Evolutionary conservation across 768 basidiomycete species (phyloP), one percentile per base, ranked within the genome.

Genomic region (Kwoniella heveanensis): DNA sequence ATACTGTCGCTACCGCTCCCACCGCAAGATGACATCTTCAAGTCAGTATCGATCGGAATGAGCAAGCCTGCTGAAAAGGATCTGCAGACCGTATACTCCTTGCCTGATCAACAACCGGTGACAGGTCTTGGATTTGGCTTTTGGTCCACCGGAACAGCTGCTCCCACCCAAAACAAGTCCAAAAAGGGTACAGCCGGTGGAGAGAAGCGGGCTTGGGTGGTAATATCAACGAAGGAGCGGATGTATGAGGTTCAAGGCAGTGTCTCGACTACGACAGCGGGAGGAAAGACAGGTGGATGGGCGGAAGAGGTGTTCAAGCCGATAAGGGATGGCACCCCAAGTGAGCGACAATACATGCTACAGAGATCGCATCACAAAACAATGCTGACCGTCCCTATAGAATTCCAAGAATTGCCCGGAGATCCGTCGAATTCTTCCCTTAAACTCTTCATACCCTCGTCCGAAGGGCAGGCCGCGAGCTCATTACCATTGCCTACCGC

Each of bases 361-460:
- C 2, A 44, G 6, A 47, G 30, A 21, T 32, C 15, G 48, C 2
- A 5, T 13, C 2, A 12, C 17, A 51, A 37, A 12, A 24, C 12
- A 27, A 60, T 47, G 48, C 66, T 67, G 54, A 65, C 49, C 2
- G 17, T 32, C 10, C 51, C 26, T 27, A 7, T 52, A 93, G 92
- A 92, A 82, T 92, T 94, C 65, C 85, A 92, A 30, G 95, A 97
- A 77, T 83, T 98, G 7, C 92, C 92, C 19, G 91, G 94, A 54
- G 84, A 88, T 62, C 79, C 86, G 60, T 84, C 86, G 56, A 82
- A 86, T 66, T 92, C 91, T 2, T 89, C 92, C 73, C 82, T 98
- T 24, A 88, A 90, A 64, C 88, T 91, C 67, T 94, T 85, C 74
- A 88, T 88, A 8, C 85, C 85, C 0, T 62, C 21, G 86, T 86